A percentile compares a stretch with the other conserved stretches of the same genome.
Conservation (phyloP, 768 basidiomycete species). For the Tylopilus vinaceipallidus region DNA sequence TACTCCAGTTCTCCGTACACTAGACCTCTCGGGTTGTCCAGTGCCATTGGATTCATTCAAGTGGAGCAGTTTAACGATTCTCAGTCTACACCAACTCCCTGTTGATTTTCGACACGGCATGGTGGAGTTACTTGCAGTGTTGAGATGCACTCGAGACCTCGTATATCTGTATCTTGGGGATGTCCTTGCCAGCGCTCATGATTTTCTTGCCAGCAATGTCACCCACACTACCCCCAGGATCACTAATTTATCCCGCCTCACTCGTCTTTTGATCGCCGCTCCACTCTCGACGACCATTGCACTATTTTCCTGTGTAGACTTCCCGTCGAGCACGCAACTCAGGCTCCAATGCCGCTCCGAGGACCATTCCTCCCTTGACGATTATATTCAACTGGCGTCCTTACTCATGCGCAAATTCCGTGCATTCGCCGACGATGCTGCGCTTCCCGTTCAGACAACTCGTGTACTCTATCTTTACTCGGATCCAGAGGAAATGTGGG, state of each 20-base stretch:
- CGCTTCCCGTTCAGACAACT: neutral
- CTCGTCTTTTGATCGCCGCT: slow-evolving; percentile 1
- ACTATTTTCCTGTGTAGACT: slow-evolving; percentile 1
- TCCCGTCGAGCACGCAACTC: neutral
- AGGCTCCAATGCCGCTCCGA: neutral
- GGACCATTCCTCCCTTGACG: neutral
- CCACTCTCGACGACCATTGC: neutral
- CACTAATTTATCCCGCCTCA: neutral
- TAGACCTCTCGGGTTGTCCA: neutral
- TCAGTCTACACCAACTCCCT: slow-evolving; percentile 32
- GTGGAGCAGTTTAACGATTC: slow-evolving; percentile 29
- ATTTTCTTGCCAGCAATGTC: neutral
- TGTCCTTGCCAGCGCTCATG: slow-evolving; percentile 23
- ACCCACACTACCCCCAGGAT: neutral
- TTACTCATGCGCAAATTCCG: neutral
- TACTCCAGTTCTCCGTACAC: neutral
- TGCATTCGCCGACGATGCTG: neutral
- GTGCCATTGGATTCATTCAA: neutral
- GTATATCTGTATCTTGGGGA: slow-evolving; percentile 33
- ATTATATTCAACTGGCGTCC: neutral
- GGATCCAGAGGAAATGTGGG: neutral
- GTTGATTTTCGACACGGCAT: slow-evolving; percentile 25
- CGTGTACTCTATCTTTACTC: neutral
- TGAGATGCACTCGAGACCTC: slow-evolving; percentile 34
- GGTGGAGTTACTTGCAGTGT: slow-evolving; percentile 29